These are phyloP conservation scores for Mycosarcoma maydis DNA, from an alignment of 1,284 basidiomycete species.

Conservation along the genomic window DNA sequence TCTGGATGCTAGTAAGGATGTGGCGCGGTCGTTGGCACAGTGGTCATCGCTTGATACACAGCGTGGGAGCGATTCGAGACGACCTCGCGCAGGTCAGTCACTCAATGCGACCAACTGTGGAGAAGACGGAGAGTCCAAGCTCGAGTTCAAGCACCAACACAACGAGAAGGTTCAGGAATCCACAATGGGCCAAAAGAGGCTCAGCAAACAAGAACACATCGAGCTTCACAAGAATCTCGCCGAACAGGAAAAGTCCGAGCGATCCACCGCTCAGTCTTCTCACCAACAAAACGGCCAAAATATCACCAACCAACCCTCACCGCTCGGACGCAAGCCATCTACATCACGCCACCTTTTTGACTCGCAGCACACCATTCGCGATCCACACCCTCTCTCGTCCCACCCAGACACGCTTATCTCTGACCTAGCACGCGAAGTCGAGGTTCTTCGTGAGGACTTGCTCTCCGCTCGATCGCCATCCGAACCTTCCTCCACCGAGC, in stretches of 20 bases:
- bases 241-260: conserved; percentile 26
- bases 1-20: conserved; percentile 2
- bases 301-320: too few relatives aligned
- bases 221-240: conserved; percentile 28
- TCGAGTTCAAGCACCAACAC: conserved; percentile 8
- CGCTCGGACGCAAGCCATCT: conserved; percentile 3
- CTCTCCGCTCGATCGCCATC: conserved; percentile 61
- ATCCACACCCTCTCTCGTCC: conserved; percentile 74
- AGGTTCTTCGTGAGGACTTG: conserved; percentile 81
- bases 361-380: conserved; percentile 44
- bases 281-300: not conserved
- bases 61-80: conserved; percentile 35
- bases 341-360: conserved; percentile 5
- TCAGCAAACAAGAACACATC: conserved; percentile 36
- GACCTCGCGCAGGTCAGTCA: conserved; percentile 13
- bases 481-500: conserved; percentile 4
- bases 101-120: conserved; percentile 7
- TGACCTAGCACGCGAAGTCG: conserved; percentile 78
- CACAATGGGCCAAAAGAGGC: conserved; percentile 5
- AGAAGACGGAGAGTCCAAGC: not conserved
- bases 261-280: not conserved
- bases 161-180: not conserved
- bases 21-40: not conserved
- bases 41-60: conserved; percentile 42
- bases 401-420: conserved; percentile 79